Evolutionary conservation across 257 asterid species (phyloP).

Genomic region (Nemophila menziesii): DNA sequence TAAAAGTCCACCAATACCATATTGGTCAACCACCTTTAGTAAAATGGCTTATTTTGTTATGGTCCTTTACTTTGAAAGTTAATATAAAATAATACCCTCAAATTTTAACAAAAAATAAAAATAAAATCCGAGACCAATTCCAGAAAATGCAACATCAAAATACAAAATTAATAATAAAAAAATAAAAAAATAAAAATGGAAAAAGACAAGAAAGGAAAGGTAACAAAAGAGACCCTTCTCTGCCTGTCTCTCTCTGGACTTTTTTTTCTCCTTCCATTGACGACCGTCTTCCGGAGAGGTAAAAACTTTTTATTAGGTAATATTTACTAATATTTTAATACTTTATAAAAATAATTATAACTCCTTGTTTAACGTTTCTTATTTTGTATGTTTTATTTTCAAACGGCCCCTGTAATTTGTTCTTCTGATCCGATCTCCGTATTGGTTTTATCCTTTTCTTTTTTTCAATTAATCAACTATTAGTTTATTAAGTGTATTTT

Average conservation of each 20-base stretch:
- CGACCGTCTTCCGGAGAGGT: constrained; percentile 16
- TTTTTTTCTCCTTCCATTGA: constrained; percentile 29
- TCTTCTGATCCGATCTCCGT: constrained; percentile 41
- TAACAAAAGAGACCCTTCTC: constrained; percentile 9
- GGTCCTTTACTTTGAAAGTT: too few species aligned
- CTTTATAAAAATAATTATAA: too few species aligned
- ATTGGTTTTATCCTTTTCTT: background rate
- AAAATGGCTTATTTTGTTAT: too few species aligned
- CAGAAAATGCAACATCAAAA: too few species aligned
- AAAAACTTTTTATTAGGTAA: constrained; percentile 6
- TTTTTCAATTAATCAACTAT: constrained; percentile 4
- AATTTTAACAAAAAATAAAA: too few species aligned
- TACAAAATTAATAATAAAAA: too few species aligned
- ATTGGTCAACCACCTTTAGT: too few species aligned
- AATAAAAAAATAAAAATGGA: background rate
- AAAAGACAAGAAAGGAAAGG: constrained; percentile 4
- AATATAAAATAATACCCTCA: too few species aligned
- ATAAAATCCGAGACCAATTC: too few species aligned
- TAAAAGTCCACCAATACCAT: too few species aligned
- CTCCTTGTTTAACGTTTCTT: background rate
- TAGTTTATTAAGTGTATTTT: constrained; percentile 4
- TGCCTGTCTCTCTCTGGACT: constrained; percentile 4
- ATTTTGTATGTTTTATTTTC: too few species aligned
- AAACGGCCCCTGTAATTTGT: background rate
- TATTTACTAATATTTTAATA: too few species aligned